A percentile compares a stretch with the other conserved stretches of the same genome.
Conservation (phyloP, 371 early-diverging fungal genomes). For the Rhizopus stolonifer region DNA sequence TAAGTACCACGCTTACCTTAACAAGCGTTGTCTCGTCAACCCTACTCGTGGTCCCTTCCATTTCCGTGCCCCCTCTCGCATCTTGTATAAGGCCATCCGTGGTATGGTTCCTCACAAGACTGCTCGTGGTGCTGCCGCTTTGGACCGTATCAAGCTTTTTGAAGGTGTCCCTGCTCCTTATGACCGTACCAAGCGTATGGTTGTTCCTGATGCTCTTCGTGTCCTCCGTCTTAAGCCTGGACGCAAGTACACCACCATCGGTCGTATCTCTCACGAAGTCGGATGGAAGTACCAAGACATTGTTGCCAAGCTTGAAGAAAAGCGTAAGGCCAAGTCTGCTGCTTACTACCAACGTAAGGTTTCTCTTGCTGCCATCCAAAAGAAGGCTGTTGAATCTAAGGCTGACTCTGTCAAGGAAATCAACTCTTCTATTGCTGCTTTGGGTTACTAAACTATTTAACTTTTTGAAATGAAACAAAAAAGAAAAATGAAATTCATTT, state of each 20-base stretch:
- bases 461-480: not conserved
- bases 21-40: conserved; percentile 99
- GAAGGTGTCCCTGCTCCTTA: conserved; percentile 99
- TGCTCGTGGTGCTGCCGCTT: conserved; percentile 94
- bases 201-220: conserved; percentile 95
- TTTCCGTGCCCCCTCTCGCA: conserved; percentile 97
- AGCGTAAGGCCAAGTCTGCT: conserved; percentile 91
- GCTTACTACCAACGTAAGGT: conserved; percentile 90
- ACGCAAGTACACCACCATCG: conserved; percentile 94
- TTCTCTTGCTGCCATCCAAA: conserved; percentile 35
- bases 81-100: conserved; percentile 96
- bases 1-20: conserved; percentile 95
- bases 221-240: conserved; percentile 94
- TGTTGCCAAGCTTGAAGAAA: conserved; percentile 91
- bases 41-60: conserved; percentile 98
- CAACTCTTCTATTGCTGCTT: conserved; percentile 38
- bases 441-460: conserved; percentile 30
- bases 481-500: not conserved
- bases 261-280: conserved; percentile 92
- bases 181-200: conserved; percentile 93
- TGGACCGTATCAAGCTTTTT: conserved; percentile 96
- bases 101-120: conserved; percentile 99
- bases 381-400: conserved; percentile 46
- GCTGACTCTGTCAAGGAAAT: conserved; percentile 42
- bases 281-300: conserved; percentile 99